Percentiles rank a stretch among this genome's conserved stretches.
phyloP scores from a whole-genome alignment of 305 asterid species.

The Solanum hybrid region DNA sequence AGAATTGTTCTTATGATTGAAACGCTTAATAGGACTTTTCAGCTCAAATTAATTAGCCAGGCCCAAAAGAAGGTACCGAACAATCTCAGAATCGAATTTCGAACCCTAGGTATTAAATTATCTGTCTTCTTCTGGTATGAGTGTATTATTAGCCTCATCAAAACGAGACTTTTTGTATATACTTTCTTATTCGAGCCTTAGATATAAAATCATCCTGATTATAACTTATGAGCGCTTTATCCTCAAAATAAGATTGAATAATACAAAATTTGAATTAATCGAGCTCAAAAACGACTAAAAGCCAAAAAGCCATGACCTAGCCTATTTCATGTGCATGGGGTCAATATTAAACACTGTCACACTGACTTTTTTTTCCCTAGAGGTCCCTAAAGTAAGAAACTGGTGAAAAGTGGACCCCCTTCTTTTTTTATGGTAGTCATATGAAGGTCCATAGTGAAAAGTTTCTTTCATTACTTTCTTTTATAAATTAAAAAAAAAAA shows the following conservation, averaged over 20 bases:
- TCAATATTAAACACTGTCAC: slow-evolving; percentile 5
- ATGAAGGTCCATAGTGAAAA: neutral
- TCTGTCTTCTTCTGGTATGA: neutral
- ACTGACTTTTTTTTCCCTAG: neutral
- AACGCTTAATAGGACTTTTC: neutral
- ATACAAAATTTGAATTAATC: neutral
- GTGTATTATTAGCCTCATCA: neutral
- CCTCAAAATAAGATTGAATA: neutral
- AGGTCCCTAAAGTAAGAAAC: slow-evolving; percentile 3
- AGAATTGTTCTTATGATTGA: neutral
- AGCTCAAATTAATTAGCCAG: neutral
- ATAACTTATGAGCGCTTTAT: neutral
- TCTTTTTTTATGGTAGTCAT: neutral
- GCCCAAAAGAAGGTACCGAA: neutral
- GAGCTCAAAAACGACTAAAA: neutral
- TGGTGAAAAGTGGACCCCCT: slow-evolving; percentile 11
- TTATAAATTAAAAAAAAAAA: neutral
- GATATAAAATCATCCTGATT: fast-evolving
- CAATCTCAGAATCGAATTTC: fast-evolving
- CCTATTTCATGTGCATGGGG: slow-evolving; percentile 7
- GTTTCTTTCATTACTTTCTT: neutral
- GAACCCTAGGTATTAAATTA: neutral
- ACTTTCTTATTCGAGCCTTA: neutral
- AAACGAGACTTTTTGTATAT: neutral
- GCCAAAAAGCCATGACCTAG: neutral